These are phyloP conservation scores for Colletotrichum sp. DNA, from an alignment of 2,329 filamentous ascomycete species.

Conservation along the genomic window DNA sequence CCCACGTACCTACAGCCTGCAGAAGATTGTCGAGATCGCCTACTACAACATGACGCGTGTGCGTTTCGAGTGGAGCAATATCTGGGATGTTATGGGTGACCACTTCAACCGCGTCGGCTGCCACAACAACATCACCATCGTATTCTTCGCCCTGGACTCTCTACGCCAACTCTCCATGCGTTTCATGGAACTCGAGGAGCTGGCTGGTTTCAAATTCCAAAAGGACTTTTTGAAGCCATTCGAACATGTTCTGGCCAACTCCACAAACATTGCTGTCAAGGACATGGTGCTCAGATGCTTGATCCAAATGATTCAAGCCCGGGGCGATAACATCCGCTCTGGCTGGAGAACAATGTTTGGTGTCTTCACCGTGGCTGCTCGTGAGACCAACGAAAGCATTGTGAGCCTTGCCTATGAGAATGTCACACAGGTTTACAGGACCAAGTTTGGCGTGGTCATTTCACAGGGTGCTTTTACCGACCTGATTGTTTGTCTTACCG, in stretches of 20 bases:
- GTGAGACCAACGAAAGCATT: slow-evolving; percentile 92
- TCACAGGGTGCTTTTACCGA: slow-evolving; percentile 97
- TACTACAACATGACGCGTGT: slow-evolving; percentile 99
- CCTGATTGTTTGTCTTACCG: slow-evolving; percentile 92
- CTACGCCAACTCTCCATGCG: slow-evolving; percentile 96
- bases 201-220: slow-evolving; percentile 99
- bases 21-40: slow-evolving; percentile 98
- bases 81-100: slow-evolving; percentile 96
- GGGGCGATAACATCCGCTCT: slow-evolving; percentile 94
- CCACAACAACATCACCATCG: slow-evolving; percentile 93
- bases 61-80: slow-evolving; percentile 96
- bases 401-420: slow-evolving; percentile 98
- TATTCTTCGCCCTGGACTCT: slow-evolving; percentile 97
- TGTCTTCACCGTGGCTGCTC: slow-evolving; percentile 93
- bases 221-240: slow-evolving; percentile 99
- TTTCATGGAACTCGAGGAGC: slow-evolving; percentile 97
- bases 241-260: slow-evolving; percentile 95
- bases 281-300: slow-evolving; percentile 96
- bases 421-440: slow-evolving; percentile 93
- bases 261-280: slow-evolving; percentile 89
- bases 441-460: slow-evolving; percentile 93
- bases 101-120: slow-evolving; percentile 99
- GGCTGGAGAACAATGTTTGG: slow-evolving; percentile 99
- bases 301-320: slow-evolving; percentile 98
- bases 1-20: slow-evolving; percentile 93